Percentiles rank a stretch among this genome's conserved stretches.
These are phyloP conservation scores for Zygotorulaspora chibaensis DNA, from an alignment of 805 yeast species.

Conservation along the genomic window DNA sequence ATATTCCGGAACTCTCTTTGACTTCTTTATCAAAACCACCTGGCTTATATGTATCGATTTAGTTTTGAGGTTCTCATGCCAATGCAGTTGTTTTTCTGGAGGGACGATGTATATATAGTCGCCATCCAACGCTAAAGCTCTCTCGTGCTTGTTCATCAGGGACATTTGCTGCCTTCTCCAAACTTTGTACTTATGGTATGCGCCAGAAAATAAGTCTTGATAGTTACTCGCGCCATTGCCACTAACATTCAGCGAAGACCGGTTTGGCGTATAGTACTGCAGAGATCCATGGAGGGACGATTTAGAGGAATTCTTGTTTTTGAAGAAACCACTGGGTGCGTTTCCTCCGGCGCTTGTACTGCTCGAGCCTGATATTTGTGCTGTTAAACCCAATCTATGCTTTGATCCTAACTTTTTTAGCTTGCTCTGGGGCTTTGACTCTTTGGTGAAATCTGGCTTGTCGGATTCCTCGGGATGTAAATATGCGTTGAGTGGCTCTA, in stretches of 20 bases:
- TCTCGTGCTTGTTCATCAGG: constrained; percentile 67
- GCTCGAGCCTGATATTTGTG: constrained; percentile 16
- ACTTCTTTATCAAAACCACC: constrained; percentile 68
- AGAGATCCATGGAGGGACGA: constrained; percentile 28
- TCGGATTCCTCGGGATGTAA: constrained; percentile 17
- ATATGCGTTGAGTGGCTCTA: constrained; percentile 24
- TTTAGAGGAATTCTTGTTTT: constrained; percentile 34
- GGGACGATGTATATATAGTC: constrained; percentile 77
- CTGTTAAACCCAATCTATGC: constrained; percentile 20
- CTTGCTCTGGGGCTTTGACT: constrained; percentile 10
- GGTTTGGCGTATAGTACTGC: constrained; percentile 16
- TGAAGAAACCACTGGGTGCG: constrained; percentile 30
- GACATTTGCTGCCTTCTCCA: constrained; percentile 88
- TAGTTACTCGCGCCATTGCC: constrained; percentile 19
- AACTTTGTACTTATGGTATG: constrained; percentile 80
- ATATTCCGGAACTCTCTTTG: constrained; percentile 67
- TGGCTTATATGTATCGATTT: constrained; percentile 83
- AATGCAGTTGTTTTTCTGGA: constrained; percentile 74
- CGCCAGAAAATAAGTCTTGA: constrained; percentile 40
- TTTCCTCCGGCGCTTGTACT: constrained; percentile 13
- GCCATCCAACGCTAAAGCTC: constrained; percentile 88
- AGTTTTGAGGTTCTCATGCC: constrained; percentile 76
- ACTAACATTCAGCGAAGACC: constrained; percentile 18
- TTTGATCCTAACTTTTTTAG: constrained; percentile 21
- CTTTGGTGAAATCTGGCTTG: constrained; percentile 4